Conservation (phyloP, 257 asterid genomes). For the Solanum neorickii region DNA sequence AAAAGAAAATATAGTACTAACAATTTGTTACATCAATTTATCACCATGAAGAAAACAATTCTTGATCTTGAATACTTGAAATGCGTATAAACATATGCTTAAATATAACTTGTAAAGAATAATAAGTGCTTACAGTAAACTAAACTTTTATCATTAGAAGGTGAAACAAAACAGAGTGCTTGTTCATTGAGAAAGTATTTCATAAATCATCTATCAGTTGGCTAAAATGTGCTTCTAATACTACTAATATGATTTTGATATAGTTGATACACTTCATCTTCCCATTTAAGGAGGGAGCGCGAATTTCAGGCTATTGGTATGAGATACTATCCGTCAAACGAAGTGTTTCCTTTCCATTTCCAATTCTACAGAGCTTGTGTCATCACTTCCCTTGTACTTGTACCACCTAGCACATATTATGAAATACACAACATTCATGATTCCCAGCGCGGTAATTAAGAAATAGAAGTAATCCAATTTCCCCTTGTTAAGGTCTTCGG, state of each 20-base stretch:
- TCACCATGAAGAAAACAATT: too few relatives aligned
- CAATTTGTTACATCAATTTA: not conserved
- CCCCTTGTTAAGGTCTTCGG: slow-evolving; percentile 72
- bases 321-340: slow-evolving; percentile 6
- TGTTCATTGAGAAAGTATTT: not conserved
- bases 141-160: not conserved
- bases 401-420: slow-evolving; percentile 55
- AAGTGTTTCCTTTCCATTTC: slow-evolving; percentile 33
- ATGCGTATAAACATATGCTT: not conserved
- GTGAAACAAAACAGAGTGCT: not conserved
- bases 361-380: not conserved
- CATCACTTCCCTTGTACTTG: slow-evolving; percentile 48
- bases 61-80: not conserved
- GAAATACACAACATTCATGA: slow-evolving; percentile 37
- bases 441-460: slow-evolving; percentile 31
- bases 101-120: not conserved
- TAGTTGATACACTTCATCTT: not conserved
- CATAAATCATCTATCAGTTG: not conserved
- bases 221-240: not conserved
- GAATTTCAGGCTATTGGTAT: not conserved
- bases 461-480: slow-evolving; percentile 59
- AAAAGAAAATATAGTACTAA: not conserved
- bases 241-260: not conserved
- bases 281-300: not conserved
- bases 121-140: not conserved